Conservation (phyloP, 129 eudicot species). For the Helianthus tuberosus region DNA sequence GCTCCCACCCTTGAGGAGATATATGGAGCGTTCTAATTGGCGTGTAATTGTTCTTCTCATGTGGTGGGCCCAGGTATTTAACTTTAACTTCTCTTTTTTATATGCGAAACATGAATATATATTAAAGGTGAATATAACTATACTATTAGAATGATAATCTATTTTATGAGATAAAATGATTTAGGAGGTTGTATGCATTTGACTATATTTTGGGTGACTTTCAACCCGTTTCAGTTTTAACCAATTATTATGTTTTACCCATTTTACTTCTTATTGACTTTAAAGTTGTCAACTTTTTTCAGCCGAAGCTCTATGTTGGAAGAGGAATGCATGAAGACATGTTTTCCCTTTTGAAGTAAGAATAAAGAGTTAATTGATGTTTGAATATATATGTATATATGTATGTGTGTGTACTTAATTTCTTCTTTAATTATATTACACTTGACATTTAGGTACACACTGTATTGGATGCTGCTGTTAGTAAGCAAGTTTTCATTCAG, state of each 20-base stretch:
- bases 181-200: background rate
- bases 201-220: background rate
- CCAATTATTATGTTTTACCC: background rate
- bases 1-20: conserved; percentile 80
- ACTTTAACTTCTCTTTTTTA: background rate
- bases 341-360: conserved; percentile 93
- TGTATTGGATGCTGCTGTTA: conserved; percentile 83
- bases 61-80: conserved; percentile 97
- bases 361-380: conserved; percentile 18
- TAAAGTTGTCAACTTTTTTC: conserved; percentile 36
- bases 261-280: conserved; percentile 19
- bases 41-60: conserved; percentile 54
- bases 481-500: conserved; percentile 94
- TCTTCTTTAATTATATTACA: conserved; percentile 12
- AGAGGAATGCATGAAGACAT: conserved; percentile 99
- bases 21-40: conserved; percentile 92
- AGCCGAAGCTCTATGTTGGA: conserved; percentile 98
- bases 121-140: background rate
- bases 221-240: background rate
- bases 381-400: background rate
- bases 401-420: background rate
- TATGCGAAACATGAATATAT: background rate
- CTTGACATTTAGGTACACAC: conserved; percentile 67
- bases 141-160: background rate
- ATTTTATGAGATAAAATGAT: background rate